Base-by-base conservation (phyloP, 1,139 yeast species). In the Arxiozyma slooffiae region DNA sequence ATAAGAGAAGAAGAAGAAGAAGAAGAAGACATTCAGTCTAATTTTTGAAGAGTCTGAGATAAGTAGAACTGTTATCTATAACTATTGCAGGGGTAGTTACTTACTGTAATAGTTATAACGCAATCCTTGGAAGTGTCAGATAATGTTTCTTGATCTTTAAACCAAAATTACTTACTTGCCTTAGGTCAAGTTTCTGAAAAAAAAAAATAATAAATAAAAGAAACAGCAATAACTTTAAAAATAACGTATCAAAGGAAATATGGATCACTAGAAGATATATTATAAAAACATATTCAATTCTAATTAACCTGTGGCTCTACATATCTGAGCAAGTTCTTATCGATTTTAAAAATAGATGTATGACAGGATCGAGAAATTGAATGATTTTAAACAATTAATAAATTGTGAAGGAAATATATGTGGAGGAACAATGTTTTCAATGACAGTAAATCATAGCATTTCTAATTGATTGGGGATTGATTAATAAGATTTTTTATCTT, bases 221-320 rank as follows among this genome's bases (percentile, higher is more conserved):
- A 59, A 18, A 38, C 48, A 1, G 41, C 61, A 6, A 60, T 61
- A 4, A 38, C 50, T 23, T 49, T 53, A 23, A 57, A 56, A 38
- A 53, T 71, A 6, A n/a, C n/a, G n/a, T 67, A 68, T 50, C 39
- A 48, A 5, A 59, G 48, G n/a, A n/a, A n/a, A 59, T 71, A 6
- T 56, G 59, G 38, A 53, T 71, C 6, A 56, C 64, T 14, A 54
- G 54, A 43, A 55, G 65, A 39, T 69, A 72, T 1, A 54, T 60
- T 1, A 40, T 68, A 7, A 51, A 63, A 24, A 48, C 55, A 7
- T 50, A 53, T 5, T 37, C 49, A 16, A n/a, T 66, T 70, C 67
- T 67, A 54, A 42, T 21, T 70, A 14, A 71, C 68, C 22, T 50
- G 65, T 11, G 58, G 55, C 7, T 56, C 50, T 39, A 64, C 71